Conservation (phyloP, 1,284 basidiomycete species). For the Ustilago tritici region DNA sequence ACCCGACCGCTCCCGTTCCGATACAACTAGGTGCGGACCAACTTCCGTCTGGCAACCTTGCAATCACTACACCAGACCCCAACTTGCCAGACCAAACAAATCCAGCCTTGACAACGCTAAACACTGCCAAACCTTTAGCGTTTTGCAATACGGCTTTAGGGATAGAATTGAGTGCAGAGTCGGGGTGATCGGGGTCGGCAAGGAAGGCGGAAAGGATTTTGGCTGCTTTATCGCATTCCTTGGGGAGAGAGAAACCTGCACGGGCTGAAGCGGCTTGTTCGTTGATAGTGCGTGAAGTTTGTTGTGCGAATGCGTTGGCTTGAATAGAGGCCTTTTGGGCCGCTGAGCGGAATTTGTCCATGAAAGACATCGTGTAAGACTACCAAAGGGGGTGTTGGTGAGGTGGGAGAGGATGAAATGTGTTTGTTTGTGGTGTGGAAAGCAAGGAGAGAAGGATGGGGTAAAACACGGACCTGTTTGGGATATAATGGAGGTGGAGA, state of each 20-base stretch:
- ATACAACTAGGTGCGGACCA: constrained; percentile 98
- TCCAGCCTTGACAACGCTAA: constrained; percentile 85
- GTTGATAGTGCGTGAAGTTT: constrained; percentile 51
- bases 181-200: constrained; percentile 87
- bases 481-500: background rate
- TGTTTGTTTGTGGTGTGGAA: background rate
- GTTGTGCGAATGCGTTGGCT: constrained; percentile 65
- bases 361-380: constrained; percentile 72
- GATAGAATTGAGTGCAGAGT: constrained; percentile 92
- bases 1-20: constrained; percentile 88
- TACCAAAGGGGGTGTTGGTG: background rate
- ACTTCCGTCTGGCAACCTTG: constrained; percentile 91
- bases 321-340: constrained; percentile 79
- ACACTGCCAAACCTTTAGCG: constrained; percentile 87
- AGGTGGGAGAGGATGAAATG: background rate
- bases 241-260: constrained; percentile 66
- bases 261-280: constrained; percentile 61
- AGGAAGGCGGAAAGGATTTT: constrained; percentile 90
- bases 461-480: background rate
- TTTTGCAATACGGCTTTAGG: constrained; percentile 91
- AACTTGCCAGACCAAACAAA: constrained; percentile 97
- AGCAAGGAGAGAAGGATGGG: background rate
- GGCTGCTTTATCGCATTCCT: constrained; percentile 80
- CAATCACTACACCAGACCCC: constrained; percentile 92
- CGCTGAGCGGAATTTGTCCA: constrained; percentile 83